A percentile compares a stretch with the other conserved stretches of the same genome.
phyloP scores from a whole-genome alignment of 2,329 filamentous ascomycete genomes.

The Tolypocladium ophioglossoides region DNA sequence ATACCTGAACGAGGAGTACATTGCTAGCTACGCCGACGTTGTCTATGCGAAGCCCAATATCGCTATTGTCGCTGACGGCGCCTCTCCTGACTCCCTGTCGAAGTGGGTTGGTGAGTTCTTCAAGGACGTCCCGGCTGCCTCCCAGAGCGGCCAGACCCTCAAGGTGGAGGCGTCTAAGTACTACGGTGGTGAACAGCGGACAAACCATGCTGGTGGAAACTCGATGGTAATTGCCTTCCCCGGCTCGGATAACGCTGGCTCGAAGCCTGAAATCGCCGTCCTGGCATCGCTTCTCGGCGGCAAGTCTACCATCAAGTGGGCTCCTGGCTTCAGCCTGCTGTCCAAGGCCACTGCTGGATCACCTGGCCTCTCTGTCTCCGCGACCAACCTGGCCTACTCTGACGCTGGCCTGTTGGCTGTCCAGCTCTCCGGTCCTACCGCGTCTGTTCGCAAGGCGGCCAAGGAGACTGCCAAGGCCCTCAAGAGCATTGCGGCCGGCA shows the following conservation, averaged over 20 bases:
- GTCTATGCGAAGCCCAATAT: slow-evolving; percentile 88
- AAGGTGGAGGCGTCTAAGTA: slow-evolving; percentile 66
- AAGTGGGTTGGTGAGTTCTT: slow-evolving; percentile 97
- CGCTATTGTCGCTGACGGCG: slow-evolving; percentile 82
- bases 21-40: slow-evolving; percentile 64
- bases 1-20: slow-evolving; percentile 67
- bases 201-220: slow-evolving; percentile 66
- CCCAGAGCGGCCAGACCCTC: slow-evolving; percentile 40
- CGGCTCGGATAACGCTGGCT: slow-evolving; percentile 68
- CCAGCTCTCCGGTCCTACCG: slow-evolving; percentile 65
- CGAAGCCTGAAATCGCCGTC: slow-evolving; percentile 85
- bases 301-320: slow-evolving; percentile 89
- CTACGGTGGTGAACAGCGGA: slow-evolving; percentile 90
- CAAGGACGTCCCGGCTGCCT: slow-evolving; percentile 50
- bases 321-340: slow-evolving; percentile 81
- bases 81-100: slow-evolving; percentile 61
- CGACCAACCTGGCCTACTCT: slow-evolving; percentile 78
- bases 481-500: slow-evolving; percentile 68
- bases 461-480: slow-evolving; percentile 70
- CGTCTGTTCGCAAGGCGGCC: slow-evolving; percentile 62
- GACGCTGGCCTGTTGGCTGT: slow-evolving; percentile 87
- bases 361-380: slow-evolving; percentile 57
- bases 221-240: slow-evolving; percentile 86
- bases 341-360: slow-evolving; percentile 63
- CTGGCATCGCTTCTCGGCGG: slow-evolving; percentile 85